Evolutionary conservation across 2,329 filamentous ascomycete species (phyloP).

Genomic region (Sporothrix dimorphospora): DNA sequence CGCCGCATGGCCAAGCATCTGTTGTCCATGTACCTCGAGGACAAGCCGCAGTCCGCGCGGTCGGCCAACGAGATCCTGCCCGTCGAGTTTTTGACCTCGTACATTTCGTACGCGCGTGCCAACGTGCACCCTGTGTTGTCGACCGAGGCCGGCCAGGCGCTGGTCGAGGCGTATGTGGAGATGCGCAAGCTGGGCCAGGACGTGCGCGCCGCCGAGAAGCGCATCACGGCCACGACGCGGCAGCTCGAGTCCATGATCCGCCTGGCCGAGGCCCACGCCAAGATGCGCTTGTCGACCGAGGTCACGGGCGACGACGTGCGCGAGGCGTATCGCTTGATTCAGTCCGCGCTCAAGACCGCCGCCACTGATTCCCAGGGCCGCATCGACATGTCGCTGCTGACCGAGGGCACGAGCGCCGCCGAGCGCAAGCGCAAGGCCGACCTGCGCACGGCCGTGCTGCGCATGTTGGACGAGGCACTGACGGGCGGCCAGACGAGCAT

Average conservation of each 20-base stretch:
- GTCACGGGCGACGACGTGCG: slow-evolving; percentile 83
- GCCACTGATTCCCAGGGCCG: slow-evolving; percentile 92
- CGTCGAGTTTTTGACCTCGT: slow-evolving; percentile 91
- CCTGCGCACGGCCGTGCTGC: slow-evolving; percentile 77
- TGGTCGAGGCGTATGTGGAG: slow-evolving; percentile 85
- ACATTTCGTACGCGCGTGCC: slow-evolving; percentile 93
- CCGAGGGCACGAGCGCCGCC: slow-evolving; percentile 88
- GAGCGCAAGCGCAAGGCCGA: slow-evolving; percentile 83
- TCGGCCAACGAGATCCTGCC: slow-evolving; percentile 79
- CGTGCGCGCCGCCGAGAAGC: slow-evolving; percentile 84
- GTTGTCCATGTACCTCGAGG: slow-evolving; percentile 95
- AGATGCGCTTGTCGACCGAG: slow-evolving; percentile 81
- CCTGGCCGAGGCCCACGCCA: slow-evolving; percentile 91
- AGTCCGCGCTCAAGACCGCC: slow-evolving; percentile 90
- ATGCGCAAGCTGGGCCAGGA: slow-evolving; percentile 94
- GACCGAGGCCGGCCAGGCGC: slow-evolving; percentile 76
- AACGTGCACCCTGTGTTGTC: slow-evolving; percentile 84
- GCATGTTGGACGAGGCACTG: slow-evolving; percentile 82
- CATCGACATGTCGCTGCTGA: slow-evolving; percentile 95
- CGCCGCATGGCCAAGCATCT: slow-evolving; percentile 88
- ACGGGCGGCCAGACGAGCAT: slow-evolving; percentile 64
- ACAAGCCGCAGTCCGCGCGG: slow-evolving; percentile 82
- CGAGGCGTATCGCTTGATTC: slow-evolving; percentile 91
- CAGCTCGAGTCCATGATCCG: slow-evolving; percentile 99
- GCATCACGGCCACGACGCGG: slow-evolving; percentile 95